Evolutionary conservation across 208 protist genomes (phyloP).

Genomic region (Leishmania tropica): DNA sequence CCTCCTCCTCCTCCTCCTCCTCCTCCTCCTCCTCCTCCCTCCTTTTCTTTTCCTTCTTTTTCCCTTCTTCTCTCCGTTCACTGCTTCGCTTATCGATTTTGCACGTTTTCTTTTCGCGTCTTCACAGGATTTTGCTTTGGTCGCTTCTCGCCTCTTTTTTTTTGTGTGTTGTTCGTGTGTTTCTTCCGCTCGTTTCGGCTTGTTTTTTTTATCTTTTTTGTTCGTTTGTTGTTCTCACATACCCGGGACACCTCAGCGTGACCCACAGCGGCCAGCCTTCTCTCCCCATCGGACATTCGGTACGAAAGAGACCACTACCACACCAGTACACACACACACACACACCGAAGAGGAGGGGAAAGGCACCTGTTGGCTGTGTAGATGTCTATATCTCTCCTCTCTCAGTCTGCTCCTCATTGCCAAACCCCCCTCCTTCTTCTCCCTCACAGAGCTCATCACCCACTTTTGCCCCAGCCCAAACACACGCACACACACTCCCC

Average conservation of each 20-base stretch:
- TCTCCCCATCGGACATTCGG: too few relatives aligned
- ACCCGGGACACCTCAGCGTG: background rate
- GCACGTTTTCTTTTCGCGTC: background rate
- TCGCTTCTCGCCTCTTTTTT: background rate
- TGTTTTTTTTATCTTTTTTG: background rate
- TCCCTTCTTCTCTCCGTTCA: background rate
- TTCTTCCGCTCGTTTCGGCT: too few relatives aligned
- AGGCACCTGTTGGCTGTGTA: background rate
- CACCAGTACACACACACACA: background rate
- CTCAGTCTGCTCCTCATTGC: background rate
- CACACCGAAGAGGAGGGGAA: background rate
- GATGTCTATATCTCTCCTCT: background rate
- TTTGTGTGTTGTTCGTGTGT: background rate
- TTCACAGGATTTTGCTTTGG: background rate
- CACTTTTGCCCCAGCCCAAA: background rate
- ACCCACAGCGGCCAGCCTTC: background rate
- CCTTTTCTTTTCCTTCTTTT: background rate
- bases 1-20: background rate
- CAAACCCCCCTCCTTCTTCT: background rate
- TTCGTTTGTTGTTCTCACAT: background rate
- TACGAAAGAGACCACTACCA: too few relatives aligned
- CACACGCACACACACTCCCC: background rate
- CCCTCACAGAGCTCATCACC: background rate
- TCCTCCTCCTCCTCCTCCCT: background rate
- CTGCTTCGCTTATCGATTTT: background rate